These are phyloP conservation scores for Aeschynomene evenia DNA, from an alignment of 306 rosid genomes.

Conservation along the genomic window DNA sequence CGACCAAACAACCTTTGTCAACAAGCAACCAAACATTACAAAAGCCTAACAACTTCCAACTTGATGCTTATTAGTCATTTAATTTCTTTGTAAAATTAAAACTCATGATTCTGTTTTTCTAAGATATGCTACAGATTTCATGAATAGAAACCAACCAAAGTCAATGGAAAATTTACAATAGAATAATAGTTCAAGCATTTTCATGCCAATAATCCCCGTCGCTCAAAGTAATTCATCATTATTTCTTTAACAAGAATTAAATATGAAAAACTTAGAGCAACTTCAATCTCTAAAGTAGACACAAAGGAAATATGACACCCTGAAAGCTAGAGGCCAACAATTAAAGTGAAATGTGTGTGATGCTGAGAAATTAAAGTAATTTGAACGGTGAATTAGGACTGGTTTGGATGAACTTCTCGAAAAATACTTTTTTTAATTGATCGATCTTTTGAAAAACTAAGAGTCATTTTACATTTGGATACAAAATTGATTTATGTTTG, in stretches of 20 bases:
- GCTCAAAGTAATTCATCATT: neutral
- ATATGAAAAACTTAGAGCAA: neutral
- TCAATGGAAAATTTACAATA: neutral
- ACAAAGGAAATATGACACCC: neutral
- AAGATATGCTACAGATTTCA: neutral
- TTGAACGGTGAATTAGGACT: too few relatives aligned
- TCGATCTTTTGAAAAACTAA: too few relatives aligned
- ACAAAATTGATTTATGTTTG: too few relatives aligned
- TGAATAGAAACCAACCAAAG: neutral
- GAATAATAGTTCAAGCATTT: constrained; percentile 1
- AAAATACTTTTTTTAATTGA: too few relatives aligned
- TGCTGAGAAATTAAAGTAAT: neutral
- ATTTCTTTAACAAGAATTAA: neutral
- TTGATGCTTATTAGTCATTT: neutral
- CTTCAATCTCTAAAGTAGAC: neutral
- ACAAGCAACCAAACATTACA: neutral
- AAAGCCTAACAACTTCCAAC: neutral
- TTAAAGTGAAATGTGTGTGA: neutral
- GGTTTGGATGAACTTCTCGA: too few relatives aligned
- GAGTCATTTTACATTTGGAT: too few relatives aligned
- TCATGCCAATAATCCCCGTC: neutral
- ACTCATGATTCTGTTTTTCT: neutral
- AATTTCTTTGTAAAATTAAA: neutral
- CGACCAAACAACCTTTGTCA: neutral
- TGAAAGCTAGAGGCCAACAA: constrained; percentile 1